A percentile compares a stretch with the other conserved stretches of the same genome.
These are phyloP conservation scores for Porpolomopsis calyptriformis DNA, from an alignment of 768 basidiomycete genomes.

Conservation along the genomic window DNA sequence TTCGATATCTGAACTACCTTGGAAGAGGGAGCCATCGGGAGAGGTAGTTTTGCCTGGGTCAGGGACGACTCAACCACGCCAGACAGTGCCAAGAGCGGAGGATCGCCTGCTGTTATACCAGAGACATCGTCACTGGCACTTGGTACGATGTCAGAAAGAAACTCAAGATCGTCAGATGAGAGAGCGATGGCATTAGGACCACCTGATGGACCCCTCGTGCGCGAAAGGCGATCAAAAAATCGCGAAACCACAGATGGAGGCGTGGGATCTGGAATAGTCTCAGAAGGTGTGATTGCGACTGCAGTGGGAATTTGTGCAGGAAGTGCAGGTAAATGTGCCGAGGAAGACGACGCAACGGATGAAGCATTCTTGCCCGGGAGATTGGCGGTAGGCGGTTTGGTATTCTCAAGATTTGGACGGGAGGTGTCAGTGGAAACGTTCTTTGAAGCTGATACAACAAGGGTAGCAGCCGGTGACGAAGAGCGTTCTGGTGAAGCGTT, in stretches of 20 bases:
- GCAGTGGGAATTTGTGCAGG: constrained; percentile 7
- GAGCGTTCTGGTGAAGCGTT: constrained; percentile 2
- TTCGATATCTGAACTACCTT: neutral
- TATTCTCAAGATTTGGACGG: constrained; percentile 22
- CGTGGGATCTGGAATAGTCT: constrained; percentile 16
- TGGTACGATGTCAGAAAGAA: constrained; percentile 61
- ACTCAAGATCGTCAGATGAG: constrained; percentile 74
- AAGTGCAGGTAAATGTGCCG: constrained; percentile 4
- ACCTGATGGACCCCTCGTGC: constrained; percentile 26
- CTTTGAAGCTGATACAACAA: neutral
- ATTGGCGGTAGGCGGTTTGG: constrained; percentile 10
- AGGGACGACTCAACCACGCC: constrained; percentile 33
- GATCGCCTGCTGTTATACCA: constrained; percentile 12
- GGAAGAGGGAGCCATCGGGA: constrained; percentile 34
- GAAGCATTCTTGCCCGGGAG: constrained; percentile 4
- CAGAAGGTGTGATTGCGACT: constrained; percentile 7
- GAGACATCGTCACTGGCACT: constrained; percentile 35
- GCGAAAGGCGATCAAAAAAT: constrained; percentile 69
- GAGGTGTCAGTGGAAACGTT: constrained; percentile 5
- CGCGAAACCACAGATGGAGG: constrained; percentile 62
- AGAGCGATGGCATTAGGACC: constrained; percentile 53
- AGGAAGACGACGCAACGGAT: constrained; percentile 5
- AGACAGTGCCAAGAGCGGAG: constrained; percentile 28
- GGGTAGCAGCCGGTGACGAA: neutral
- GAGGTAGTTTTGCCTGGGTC: constrained; percentile 35